A percentile compares a stretch with the other conserved stretches of the same genome.
Conservation (phyloP, 805 yeast genomes). For the Schwanniomyces occidentalis region DNA sequence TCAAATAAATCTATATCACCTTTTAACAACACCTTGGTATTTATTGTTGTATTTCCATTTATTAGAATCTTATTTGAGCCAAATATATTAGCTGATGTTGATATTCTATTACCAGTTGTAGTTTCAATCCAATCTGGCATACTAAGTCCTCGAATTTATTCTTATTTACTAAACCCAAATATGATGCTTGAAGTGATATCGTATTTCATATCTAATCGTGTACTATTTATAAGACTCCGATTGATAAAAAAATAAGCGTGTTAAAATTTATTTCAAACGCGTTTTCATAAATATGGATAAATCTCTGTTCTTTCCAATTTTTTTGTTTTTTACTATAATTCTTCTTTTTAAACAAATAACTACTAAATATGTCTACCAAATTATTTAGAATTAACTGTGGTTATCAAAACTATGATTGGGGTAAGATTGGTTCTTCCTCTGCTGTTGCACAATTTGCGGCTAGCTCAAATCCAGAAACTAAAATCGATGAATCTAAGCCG, state of each 20-base stretch:
- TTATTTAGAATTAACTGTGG: slow-evolving; percentile 52
- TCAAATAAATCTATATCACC: slow-evolving; percentile 29
- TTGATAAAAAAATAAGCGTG: too few relatives aligned
- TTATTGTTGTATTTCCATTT: slow-evolving; percentile 48
- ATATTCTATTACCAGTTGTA: slow-evolving; percentile 50
- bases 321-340: too few relatives aligned
- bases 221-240: too few relatives aligned
- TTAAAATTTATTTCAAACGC: too few relatives aligned
- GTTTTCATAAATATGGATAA: too few relatives aligned
- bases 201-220: too few relatives aligned
- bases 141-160: neutral
- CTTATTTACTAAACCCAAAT: too few relatives aligned
- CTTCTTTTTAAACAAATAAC: too few relatives aligned
- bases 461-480: slow-evolving; percentile 59
- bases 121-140: slow-evolving; percentile 48
- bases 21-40: slow-evolving; percentile 29
- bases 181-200: too few relatives aligned
- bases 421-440: slow-evolving; percentile 78
- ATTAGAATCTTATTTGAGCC: slow-evolving; percentile 47
- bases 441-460: slow-evolving; percentile 89
- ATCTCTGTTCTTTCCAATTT: too few relatives aligned
- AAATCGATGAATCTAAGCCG: slow-evolving; percentile 73
- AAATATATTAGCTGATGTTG: slow-evolving; percentile 41
- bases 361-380: slow-evolving; percentile 22
- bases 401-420: slow-evolving; percentile 84